These are phyloP conservation scores for Erysimum cheiri DNA, from an alignment of 441 rosid species.

Conservation along the genomic window DNA sequence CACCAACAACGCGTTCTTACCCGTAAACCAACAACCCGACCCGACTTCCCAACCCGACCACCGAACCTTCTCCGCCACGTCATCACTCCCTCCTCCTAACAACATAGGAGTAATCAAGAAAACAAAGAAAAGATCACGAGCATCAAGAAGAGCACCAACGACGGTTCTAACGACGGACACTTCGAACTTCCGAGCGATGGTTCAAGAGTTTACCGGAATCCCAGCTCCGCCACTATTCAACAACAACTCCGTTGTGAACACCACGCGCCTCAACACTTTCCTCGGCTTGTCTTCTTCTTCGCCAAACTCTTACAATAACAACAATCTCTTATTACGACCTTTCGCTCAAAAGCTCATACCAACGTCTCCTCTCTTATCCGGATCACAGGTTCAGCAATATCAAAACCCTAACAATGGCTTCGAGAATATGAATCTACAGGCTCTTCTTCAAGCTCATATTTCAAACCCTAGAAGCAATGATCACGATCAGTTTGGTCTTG, in stretches of 20 bases:
- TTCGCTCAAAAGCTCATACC: constrained; percentile 63
- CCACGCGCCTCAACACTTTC: constrained; percentile 60
- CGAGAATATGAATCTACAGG: constrained; percentile 63
- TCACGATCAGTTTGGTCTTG: constrained; percentile 49
- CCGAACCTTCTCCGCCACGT: constrained; percentile 46
- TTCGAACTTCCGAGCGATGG: constrained; percentile 77
- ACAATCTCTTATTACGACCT: constrained; percentile 66
- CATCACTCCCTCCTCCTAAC: constrained; percentile 48
- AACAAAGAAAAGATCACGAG: constrained; percentile 71
- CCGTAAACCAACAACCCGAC: constrained; percentile 57
- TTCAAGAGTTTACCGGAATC: constrained; percentile 79
- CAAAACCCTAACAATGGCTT: constrained; percentile 52
- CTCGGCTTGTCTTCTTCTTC: constrained; percentile 47
- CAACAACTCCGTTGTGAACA: constrained; percentile 57
- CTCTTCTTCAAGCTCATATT: constrained; percentile 61
- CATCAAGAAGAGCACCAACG: constrained; percentile 78
- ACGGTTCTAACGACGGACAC: constrained; percentile 77
- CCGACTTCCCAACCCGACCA: constrained; percentile 51
- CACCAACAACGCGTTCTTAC: constrained; percentile 56
- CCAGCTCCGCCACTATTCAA: constrained; percentile 70
- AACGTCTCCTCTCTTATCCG: constrained; percentile 43
- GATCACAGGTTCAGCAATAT: constrained; percentile 44
- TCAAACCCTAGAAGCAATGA: constrained; percentile 48
- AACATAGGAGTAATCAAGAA: constrained; percentile 47
- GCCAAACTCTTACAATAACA: constrained; percentile 42